Percentiles rank a stretch among this genome's conserved stretches.
phyloP scores from a whole-genome alignment of 2,329 filamentous ascomycete genomes.

The Fusarium sambucinum region DNA sequence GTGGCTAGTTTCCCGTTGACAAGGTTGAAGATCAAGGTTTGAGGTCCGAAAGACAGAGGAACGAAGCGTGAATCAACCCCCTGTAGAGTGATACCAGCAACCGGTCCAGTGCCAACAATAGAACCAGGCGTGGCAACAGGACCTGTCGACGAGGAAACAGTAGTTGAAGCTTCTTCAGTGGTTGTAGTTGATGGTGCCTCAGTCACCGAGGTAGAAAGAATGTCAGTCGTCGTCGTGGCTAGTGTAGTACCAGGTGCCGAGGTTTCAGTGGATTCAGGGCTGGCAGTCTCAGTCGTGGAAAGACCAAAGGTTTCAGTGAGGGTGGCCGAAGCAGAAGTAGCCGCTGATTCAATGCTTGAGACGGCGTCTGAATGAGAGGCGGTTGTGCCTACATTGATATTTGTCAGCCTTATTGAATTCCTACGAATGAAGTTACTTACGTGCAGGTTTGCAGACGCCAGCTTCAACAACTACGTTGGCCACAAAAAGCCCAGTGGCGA shows the following conservation, averaged over 20 bases:
- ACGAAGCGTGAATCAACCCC: neutral
- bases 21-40: constrained; percentile 14
- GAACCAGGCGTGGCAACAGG: constrained; percentile 4
- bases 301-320: neutral
- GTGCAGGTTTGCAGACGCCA: constrained; percentile 11
- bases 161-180: neutral
- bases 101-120: neutral
- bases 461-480: constrained; percentile 5
- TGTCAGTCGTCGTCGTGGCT: neutral
- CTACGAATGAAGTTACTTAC: neutral
- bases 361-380: neutral
- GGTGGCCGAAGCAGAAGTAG: neutral
- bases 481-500: neutral
- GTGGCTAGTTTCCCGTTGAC: neutral
- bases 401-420: neutral
- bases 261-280: neutral
- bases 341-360: neutral
- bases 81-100: neutral
- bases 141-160: neutral
- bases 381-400: neutral
- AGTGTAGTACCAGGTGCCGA: neutral
- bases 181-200: neutral
- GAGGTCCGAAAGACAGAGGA: neutral
- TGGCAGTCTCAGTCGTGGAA: neutral
- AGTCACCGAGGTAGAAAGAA: neutral